Base-by-base conservation (phyloP, 1,139 yeast species). In the Yamadazyma buinensis region DNA sequence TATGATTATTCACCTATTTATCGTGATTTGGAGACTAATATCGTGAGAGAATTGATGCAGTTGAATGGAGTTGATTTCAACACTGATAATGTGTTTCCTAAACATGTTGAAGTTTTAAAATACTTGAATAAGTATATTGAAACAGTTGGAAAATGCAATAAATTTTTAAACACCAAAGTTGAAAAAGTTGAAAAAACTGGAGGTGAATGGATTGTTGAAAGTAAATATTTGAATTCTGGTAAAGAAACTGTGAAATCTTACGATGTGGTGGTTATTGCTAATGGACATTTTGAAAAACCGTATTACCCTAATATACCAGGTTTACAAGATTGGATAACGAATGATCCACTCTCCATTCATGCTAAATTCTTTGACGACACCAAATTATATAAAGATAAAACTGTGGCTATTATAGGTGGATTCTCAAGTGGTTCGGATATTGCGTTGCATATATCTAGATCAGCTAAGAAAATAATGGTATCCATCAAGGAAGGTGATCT, bases 351-450 rank as follows among this genome's bases (percentile, higher is more conserved):
- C 0, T 38, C 64, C 1, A 51, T 62, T 5, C 78, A 72, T 48
- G 65, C 77, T 6, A 67, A 65, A 43, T 66, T 66, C 42, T 72
- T 51, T 40, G 60, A 54, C 34, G 55, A 56, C 29, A 57, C 63
- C 3, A 44, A 42, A 1, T 48, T 49, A 1, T 72, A 42, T 41
- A 51, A 49, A 25, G 61, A 52, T 33, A 50, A 64, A 36, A 64
- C 52, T n/a, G 75, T 72, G n/a, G 51, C 72, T 26, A 60, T 72
- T 5, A 56, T 72, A 25, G 78, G 78, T 5, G 67, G 67, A 42
- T 60, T 59, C n/a, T 67, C 76, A 14, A 65, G 73, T 34, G 77
- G 77, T 14, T 54, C 58, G n/a, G 78, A 72, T 48, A 59, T 72
- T 27, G 64, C 76, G 2, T 61, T 64, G 8, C 77, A 72, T 43